Conservation (phyloP, 352 stramenopile species). For the Nothophytophthora sp. region DNA sequence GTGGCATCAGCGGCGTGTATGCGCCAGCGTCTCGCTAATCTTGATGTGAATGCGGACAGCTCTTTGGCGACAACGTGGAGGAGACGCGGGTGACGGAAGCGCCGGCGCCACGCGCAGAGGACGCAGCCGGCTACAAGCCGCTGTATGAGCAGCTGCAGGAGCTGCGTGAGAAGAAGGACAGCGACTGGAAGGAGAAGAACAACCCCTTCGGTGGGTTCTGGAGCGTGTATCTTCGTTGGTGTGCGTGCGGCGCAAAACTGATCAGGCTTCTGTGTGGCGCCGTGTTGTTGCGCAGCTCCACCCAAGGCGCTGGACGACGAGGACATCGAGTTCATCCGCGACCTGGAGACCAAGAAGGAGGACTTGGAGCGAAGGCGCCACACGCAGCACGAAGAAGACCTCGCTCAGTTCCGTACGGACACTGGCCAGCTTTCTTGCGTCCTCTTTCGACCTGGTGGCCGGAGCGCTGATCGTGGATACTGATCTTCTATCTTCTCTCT, state of each 20-base stretch:
- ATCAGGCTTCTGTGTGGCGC: background rate
- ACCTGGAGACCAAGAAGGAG: constrained; percentile 61
- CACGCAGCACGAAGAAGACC: constrained; percentile 73
- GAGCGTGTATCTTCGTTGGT: background rate
- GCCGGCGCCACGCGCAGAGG: constrained; percentile 39
- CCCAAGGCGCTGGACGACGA: constrained; percentile 88
- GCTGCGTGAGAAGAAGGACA: constrained; percentile 74
- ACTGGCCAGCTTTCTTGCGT: background rate
- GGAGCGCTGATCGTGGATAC: too few relatives aligned
- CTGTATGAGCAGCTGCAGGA: constrained; percentile 85
- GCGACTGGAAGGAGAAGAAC: constrained; percentile 90
- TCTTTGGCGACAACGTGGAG: constrained; percentile 88
- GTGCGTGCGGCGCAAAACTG: too few relatives aligned
- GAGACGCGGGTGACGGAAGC: constrained; percentile 78
- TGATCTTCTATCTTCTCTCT: background rate
- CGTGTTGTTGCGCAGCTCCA: constrained; percentile 39
- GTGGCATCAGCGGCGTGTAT: too few relatives aligned
- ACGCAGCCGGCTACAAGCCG: constrained; percentile 60
- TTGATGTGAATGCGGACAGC: too few relatives aligned
- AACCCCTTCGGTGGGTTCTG: constrained; percentile 75
- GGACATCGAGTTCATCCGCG: constrained; percentile 80
- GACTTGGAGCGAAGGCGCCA: constrained; percentile 51
- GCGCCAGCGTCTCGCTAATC: too few relatives aligned
- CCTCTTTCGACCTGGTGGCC: too few relatives aligned
- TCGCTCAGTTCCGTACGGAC: constrained; percentile 66